Percentiles rank a stretch among this genome's conserved stretches.
Conservation (phyloP, 73 alveolate species). For the Paramecium pentaurelia region DNA sequence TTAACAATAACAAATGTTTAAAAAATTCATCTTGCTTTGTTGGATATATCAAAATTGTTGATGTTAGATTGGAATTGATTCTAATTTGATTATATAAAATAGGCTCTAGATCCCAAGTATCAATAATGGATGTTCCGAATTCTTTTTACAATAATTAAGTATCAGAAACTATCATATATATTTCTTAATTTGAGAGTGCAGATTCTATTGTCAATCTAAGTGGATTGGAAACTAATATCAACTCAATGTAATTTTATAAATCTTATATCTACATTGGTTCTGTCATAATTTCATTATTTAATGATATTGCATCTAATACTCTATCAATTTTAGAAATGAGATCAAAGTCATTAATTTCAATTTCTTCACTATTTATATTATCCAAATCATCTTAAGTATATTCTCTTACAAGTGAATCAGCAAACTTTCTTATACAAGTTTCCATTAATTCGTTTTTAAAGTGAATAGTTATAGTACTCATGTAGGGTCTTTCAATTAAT, state of each 20-base stretch:
- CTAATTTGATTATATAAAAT: not conserved
- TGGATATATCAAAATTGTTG: not conserved
- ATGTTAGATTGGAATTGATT: not conserved
- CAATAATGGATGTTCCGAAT: not conserved
- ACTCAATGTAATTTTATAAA: not conserved
- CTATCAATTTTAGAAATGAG: not conserved
- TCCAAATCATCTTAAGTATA: not conserved
- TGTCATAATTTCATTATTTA: not conserved
- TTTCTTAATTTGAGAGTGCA: not conserved
- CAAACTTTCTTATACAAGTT: not conserved
- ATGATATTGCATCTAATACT: not conserved
- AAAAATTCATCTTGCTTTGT: constrained; percentile 1
- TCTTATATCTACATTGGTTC: not conserved
- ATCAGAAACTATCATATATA: constrained; percentile 7
- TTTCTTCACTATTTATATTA: not conserved
- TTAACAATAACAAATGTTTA: not conserved
- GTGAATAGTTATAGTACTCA: not conserved
- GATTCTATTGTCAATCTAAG: not conserved
- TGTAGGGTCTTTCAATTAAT: not conserved
- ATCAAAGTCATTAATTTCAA: not conserved
- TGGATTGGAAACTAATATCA: not conserved
- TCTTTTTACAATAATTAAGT: not conserved
- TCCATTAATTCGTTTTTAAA: constrained; percentile 5
- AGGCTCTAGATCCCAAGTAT: not conserved
- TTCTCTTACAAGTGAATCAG: not conserved